These are phyloP conservation scores for Fusarium nematophilum DNA, from an alignment of 2,329 filamentous ascomycete genomes.

Conservation along the genomic window DNA sequence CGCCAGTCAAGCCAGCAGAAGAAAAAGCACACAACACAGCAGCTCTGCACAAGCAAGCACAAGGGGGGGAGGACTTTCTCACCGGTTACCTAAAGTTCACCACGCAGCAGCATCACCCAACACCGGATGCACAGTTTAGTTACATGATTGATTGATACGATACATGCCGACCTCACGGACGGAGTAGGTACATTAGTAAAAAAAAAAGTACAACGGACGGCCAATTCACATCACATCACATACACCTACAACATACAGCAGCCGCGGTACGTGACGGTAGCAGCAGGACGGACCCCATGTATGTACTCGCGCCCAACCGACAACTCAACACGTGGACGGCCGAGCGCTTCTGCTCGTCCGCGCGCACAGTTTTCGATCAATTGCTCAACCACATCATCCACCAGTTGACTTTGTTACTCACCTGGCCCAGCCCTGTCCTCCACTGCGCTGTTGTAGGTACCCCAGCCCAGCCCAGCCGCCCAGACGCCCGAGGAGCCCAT, in stretches of 20 bases:
- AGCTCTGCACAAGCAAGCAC: constrained; percentile 12
- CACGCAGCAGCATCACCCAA: constrained; percentile 11
- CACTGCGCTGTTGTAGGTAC: not conserved
- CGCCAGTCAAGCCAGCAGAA: constrained; percentile 15
- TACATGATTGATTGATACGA: constrained; percentile 14
- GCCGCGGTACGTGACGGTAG: constrained; percentile 26
- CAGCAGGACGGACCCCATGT: constrained; percentile 12
- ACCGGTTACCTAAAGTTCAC: constrained; percentile 18
- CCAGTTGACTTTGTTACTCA: constrained; percentile 4
- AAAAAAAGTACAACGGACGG: constrained; percentile 21
- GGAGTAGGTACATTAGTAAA: no score
- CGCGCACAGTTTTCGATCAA: not conserved
- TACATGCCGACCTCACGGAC: no score
- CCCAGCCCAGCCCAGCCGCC: constrained; percentile 31
- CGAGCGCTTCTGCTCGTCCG: constrained; percentile 31
- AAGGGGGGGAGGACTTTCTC: constrained; percentile 14
- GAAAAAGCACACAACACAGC: constrained; percentile 5
- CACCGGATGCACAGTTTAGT: constrained; percentile 8
- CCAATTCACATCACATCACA: constrained; percentile 14
- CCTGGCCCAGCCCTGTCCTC: constrained; percentile 15
- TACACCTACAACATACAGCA: constrained; percentile 23
- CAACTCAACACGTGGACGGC: constrained; percentile 45
- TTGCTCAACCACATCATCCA: constrained; percentile 23
- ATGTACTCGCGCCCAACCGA: constrained; percentile 45
- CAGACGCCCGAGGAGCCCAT: constrained; percentile 23